Conservation (phyloP, 1,284 basidiomycete genomes). For the Cystobasidiaceae sp. region DNA sequence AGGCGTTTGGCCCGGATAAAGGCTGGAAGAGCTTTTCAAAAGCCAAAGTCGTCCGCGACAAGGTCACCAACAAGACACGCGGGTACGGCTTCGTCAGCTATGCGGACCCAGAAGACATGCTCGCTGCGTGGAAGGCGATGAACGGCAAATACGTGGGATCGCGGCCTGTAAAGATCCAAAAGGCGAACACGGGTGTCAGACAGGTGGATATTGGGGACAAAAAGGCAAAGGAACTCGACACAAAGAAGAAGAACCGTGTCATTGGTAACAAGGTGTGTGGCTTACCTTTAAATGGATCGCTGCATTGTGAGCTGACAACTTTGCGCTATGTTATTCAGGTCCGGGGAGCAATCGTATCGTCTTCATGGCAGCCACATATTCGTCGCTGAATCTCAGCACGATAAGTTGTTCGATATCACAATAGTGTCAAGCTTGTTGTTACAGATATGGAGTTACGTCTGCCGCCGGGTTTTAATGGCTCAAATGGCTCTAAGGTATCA, state of each 20-base stretch:
- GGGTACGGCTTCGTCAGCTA: constrained; percentile 93
- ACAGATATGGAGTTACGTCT: too few relatives aligned
- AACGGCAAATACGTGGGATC: constrained; percentile 98
- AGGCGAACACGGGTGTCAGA: constrained; percentile 71
- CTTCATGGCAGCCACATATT: constrained; percentile 25
- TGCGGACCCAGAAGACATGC: constrained; percentile 94
- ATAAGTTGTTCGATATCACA: too few relatives aligned
- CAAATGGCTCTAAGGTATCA: background rate
- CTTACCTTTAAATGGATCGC: background rate
- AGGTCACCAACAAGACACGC: constrained; percentile 70
- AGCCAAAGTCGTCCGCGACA: constrained; percentile 89
- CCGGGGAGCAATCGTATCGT: constrained; percentile 9
- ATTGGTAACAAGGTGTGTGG: constrained; percentile 37
- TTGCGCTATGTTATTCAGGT: background rate
- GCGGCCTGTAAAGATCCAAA: constrained; percentile 83
- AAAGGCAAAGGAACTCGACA: constrained; percentile 59
- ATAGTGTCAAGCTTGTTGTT: too few relatives aligned
- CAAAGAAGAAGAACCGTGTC: constrained; percentile 37
- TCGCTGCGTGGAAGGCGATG: constrained; percentile 88
- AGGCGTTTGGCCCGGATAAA: constrained; percentile 30
- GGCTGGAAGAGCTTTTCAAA: constrained; percentile 62
- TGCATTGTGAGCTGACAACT: background rate
- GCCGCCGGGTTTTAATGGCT: background rate
- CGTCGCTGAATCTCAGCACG: too few relatives aligned
- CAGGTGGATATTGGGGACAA: constrained; percentile 89